Percentiles rank a stretch among this genome's conserved stretches.
Evolutionary conservation across 352 stramenopile genomes (phyloP).

Genomic region (Thalassiosira exigua): DNA sequence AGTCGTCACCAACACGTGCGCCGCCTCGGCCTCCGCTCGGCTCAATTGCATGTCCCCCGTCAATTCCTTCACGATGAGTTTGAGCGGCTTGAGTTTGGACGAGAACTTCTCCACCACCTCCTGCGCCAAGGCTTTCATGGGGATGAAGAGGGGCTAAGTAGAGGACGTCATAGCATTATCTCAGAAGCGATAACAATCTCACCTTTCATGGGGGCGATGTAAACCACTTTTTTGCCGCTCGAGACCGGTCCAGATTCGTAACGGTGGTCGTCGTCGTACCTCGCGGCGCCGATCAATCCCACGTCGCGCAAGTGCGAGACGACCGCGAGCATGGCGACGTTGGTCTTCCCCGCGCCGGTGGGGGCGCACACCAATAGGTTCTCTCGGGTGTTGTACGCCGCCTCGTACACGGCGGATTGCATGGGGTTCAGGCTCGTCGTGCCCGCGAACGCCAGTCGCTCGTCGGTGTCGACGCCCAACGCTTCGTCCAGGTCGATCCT

Average conservation of each 20-base stretch:
- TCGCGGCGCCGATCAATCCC: constrained; percentile 64
- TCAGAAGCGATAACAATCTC: constrained; percentile 90
- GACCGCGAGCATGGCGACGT: constrained; percentile 98
- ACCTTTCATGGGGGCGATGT: constrained; percentile 82
- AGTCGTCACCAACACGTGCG: constrained; percentile 97
- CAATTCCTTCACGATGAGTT: constrained; percentile 90
- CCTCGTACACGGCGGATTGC: constrained; percentile 97
- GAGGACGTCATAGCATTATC: constrained; percentile 89
- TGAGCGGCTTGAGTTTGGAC: constrained; percentile 88
- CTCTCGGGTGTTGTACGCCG: constrained; percentile 94
- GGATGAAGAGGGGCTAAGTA: constrained; percentile 86
- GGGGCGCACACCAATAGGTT: constrained; percentile 93
- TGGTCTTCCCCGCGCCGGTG: constrained; percentile 97
- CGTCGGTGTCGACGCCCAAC: constrained; percentile 66
- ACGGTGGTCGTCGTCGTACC: constrained; percentile 40
- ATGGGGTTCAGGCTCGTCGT: constrained; percentile 94
- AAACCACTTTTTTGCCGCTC: constrained; percentile 79
- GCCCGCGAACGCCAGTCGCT: constrained; percentile 81
- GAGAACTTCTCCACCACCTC: constrained; percentile 99
- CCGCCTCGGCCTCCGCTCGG: constrained; percentile 93
- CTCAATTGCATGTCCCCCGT: constrained; percentile 99
- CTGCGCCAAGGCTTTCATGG: constrained; percentile 92
- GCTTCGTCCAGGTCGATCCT: constrained; percentile 72
- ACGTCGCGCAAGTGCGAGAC: constrained; percentile 88
- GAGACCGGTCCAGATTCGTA: constrained; percentile 33